Evolutionary conservation across 75 land plant genomes (phyloP).

Genomic region (Pseudotsuga menziesii): DNA sequence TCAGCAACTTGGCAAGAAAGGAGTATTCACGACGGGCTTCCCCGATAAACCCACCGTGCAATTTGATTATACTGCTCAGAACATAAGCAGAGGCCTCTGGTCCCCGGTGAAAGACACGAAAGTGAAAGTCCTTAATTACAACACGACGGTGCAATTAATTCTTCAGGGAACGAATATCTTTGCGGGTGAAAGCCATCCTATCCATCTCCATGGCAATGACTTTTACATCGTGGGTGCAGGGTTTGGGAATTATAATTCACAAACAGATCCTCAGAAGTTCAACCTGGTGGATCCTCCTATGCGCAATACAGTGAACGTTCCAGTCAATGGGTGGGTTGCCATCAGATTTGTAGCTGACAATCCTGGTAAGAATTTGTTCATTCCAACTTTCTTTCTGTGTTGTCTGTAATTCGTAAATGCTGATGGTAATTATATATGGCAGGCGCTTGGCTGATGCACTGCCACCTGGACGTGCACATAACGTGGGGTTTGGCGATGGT

Average conservation of each 20-base stretch:
- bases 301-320: conserved; percentile 54
- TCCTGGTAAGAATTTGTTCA: conserved; percentile 32
- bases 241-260: conserved; percentile 47
- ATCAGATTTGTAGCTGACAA: conserved; percentile 62
- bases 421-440: not conserved
- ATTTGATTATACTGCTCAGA: conserved; percentile 22
- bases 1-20: conserved; percentile 17
- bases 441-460: conserved; percentile 48
- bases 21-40: conserved; percentile 26
- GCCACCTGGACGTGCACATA: conserved; percentile 38
- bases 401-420: not conserved
- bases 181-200: no score
- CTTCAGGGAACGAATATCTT: no score
- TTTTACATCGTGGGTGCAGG: conserved; percentile 64
- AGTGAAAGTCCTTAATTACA: not conserved
- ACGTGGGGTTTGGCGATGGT: conserved; percentile 42
- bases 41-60: conserved; percentile 17
- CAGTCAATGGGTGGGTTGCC: conserved; percentile 63
- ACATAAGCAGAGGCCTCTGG: not conserved
- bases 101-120: not conserved
- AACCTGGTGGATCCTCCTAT: conserved; percentile 55
- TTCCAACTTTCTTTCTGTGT: not conserved
- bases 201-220: conserved; percentile 1
- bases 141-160: not conserved
- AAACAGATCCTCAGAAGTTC: conserved; percentile 35